Evolutionary conservation across 352 stramenopile genomes (phyloP).

Genomic region (Globisporangium takayamanum): DNA sequence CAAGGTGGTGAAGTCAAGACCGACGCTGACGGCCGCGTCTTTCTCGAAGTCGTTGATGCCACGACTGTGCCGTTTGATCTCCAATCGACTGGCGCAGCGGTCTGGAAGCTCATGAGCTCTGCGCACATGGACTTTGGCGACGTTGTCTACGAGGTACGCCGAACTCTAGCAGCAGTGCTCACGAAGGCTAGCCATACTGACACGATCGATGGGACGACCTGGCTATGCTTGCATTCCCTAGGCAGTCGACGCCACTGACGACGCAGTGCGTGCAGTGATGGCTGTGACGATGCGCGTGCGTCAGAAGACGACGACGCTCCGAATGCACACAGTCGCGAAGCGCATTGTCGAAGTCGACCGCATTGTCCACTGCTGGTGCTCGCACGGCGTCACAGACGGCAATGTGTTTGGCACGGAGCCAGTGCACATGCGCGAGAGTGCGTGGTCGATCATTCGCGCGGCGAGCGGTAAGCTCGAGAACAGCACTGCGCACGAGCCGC

Average conservation of each 20-base stretch:
- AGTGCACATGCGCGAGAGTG: conserved; percentile 1
- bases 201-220: not conserved
- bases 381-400: conserved; percentile 1
- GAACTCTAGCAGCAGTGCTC: not conserved
- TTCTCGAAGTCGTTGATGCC: conserved; percentile 6
- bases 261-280: not conserved
- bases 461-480: not conserved
- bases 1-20: conserved; percentile 4
- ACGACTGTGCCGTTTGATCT: conserved; percentile 2
- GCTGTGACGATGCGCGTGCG: not conserved
- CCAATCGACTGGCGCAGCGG: not conserved
- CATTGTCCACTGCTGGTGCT: conserved; percentile 3
- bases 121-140: not conserved
- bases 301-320: not conserved
- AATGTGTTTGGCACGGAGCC: conserved; percentile 1
- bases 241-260: conserved; percentile 1
- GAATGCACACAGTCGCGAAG: conserved; percentile 1
- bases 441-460: conserved; percentile 3
- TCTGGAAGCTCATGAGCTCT: conserved; percentile 6
- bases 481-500: not conserved
- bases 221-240: not conserved
- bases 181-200: not conserved
- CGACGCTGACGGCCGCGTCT: not conserved
- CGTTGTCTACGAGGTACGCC: conserved; percentile 3
- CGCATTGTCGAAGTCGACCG: conserved; percentile 6